phyloP scores from a whole-genome alignment of 164 flowering plant genomes.

The Protea cynaroides region DNA sequence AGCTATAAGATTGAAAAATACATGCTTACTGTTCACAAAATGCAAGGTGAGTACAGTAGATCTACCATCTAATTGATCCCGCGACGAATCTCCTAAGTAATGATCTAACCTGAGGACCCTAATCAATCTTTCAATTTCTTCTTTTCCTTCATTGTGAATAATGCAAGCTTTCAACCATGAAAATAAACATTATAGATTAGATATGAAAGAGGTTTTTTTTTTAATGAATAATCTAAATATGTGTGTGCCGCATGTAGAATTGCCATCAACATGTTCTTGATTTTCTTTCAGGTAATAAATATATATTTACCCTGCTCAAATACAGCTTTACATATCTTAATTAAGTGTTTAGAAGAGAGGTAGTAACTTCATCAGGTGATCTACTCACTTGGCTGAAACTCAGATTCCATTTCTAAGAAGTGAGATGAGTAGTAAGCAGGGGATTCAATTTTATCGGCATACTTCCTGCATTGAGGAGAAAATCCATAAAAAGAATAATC shows the following conservation, averaged over 20 bases:
- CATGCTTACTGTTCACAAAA: not conserved
- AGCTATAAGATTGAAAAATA: not conserved
- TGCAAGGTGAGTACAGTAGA: not conserved
- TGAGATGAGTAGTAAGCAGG: conserved; percentile 29
- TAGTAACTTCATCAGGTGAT: not conserved
- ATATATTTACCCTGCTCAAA: too few relatives aligned
- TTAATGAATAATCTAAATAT: too few relatives aligned
- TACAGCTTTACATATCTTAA: too few relatives aligned
- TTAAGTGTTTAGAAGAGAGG: too few relatives aligned
- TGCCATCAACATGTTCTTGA: too few relatives aligned
- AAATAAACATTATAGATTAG: too few relatives aligned
- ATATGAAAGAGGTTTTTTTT: too few relatives aligned
- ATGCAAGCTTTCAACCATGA: too few relatives aligned
- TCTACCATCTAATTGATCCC: not conserved
- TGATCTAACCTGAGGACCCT: not conserved
- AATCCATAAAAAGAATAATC: not conserved
- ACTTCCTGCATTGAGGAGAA: conserved; percentile 39
- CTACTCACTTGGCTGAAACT: conserved; percentile 49
- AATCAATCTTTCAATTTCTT: not conserved
- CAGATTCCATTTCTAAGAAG: conserved; percentile 41
- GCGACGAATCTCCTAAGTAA: not conserved
- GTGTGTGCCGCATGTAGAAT: too few relatives aligned
- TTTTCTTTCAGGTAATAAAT: too few relatives aligned
- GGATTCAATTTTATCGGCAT: conserved; percentile 38
- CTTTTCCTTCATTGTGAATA: too few relatives aligned